Evolutionary conservation across 2,329 filamentous ascomycete species (phyloP).

Genomic region (Ceratocystis destructans): DNA sequence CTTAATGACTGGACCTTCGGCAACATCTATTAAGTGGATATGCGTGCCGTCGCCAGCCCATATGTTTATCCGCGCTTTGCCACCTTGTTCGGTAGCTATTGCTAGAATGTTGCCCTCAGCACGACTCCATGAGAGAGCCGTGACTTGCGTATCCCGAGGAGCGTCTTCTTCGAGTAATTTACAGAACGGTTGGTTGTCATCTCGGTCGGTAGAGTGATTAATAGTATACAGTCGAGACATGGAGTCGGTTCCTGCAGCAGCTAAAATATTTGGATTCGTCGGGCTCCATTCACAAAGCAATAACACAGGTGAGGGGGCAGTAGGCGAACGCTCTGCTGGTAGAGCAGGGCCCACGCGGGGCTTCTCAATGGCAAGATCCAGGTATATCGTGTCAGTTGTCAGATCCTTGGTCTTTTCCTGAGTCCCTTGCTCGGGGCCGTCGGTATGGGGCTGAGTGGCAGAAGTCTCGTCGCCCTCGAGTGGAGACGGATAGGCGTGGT

Average conservation of each 20-base stretch:
- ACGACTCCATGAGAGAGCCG: constrained; percentile 47
- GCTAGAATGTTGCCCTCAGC: constrained; percentile 41
- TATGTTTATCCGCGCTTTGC: constrained; percentile 40
- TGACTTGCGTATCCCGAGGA: constrained; percentile 39
- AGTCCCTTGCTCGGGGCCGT: constrained; percentile 50
- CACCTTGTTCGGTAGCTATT: constrained; percentile 41
- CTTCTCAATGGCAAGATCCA: constrained; percentile 36
- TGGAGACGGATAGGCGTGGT: constrained; percentile 53
- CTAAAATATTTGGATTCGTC: constrained; percentile 48
- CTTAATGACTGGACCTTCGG: constrained; percentile 48
- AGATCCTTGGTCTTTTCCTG: constrained; percentile 52
- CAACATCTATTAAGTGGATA: constrained; percentile 40
- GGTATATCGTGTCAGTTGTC: constrained; percentile 44
- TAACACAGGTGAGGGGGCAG: constrained; percentile 41
- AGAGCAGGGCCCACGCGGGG: constrained; percentile 29
- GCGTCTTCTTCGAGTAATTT: constrained; percentile 41
- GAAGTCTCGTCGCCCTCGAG: constrained; percentile 43
- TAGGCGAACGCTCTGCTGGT: constrained; percentile 3
- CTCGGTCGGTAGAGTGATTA: constrained; percentile 36
- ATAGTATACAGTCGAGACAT: constrained; percentile 57
- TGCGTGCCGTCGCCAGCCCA: constrained; percentile 41
- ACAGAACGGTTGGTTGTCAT: constrained; percentile 30
- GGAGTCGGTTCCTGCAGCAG: constrained; percentile 54
- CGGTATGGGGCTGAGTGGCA: constrained; percentile 41
- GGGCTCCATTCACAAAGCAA: constrained; percentile 59